Evolutionary conservation across 495 filamentous ascomycete species (phyloP), one percentile per base, ranked within the genome.

Genomic region (Penicillium bialowiezense): DNA sequence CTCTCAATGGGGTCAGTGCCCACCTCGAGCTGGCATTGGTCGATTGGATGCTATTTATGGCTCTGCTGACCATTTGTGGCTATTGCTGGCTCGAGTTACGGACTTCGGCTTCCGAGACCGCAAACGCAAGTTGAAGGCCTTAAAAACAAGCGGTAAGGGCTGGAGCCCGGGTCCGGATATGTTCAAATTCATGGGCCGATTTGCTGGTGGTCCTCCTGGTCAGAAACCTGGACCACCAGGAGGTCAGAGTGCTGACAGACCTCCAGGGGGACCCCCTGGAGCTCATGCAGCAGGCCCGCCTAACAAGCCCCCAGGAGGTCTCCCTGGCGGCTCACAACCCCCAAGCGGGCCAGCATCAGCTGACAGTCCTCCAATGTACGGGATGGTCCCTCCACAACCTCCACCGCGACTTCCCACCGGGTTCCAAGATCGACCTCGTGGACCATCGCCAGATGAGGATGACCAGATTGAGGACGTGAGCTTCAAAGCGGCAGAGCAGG

Each of bases 21-120:
- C 88, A 23, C 93, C 93, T 2, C 79, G 93, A 55, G 88, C 87
- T 10, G 83, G 83, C 2, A 75, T 95, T 15, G 90, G 90, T 23
- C 83, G 81, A 49, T 67, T 87, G 7, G 90, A 91, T 56, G 86
- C 90, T 13, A 82, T 91, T 53, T 93, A 90, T 63, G 93, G 90
- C 7, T 88, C 87, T 2, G 85, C 84, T 43, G 93, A 98, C 59
- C 88, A 96, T 66, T 61, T 96, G 12, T 80, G 90, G 46, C 78
- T 98, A 7, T 67, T 98, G 1, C 72, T 96, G 15, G 93, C 85
- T 15, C 83, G 92, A 10, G 61, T 96, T n/a, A 83, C 86, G 12
- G 83, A 87, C 48, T 98, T 96, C 63, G 81, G 87, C 10, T 80
- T 84, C 2, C 81, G 80, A 40, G 93, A 98, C 65, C 74, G 90